A percentile compares a stretch with the other conserved stretches of the same genome.
These are phyloP conservation scores for Albatrellus sp. DNA, from an alignment of 1,284 basidiomycete genomes.

Conservation along the genomic window DNA sequence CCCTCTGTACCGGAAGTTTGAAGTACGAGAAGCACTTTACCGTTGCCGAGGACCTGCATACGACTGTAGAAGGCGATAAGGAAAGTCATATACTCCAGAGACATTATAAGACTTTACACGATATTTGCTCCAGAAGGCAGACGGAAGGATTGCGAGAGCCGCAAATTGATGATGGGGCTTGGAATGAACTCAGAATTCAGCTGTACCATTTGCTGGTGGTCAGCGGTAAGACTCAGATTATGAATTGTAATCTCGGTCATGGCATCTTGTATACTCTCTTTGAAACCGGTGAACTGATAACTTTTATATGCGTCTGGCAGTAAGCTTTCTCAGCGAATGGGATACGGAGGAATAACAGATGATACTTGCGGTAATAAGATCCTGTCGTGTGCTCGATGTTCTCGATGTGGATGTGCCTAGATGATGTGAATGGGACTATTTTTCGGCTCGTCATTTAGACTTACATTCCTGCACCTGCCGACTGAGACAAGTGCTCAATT, in stretches of 20 bases:
- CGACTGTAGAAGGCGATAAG: slow-evolving; percentile 18
- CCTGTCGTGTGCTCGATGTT: not conserved
- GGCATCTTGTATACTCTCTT: slow-evolving; percentile 14
- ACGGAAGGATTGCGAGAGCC: slow-evolving; percentile 17
- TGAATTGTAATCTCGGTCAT: slow-evolving; percentile 22
- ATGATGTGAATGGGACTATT: not conserved
- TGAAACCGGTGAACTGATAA: slow-evolving; percentile 12
- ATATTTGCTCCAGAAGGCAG: slow-evolving; percentile 22
- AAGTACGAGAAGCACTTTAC: slow-evolving; percentile 27
- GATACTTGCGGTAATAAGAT: no score
- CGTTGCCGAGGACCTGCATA: slow-evolving; percentile 22
- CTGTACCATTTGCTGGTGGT: slow-evolving; percentile 30
- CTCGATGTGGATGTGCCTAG: not conserved
- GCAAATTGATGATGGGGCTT: slow-evolving; percentile 17
- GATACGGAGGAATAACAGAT: no score
- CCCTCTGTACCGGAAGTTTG: slow-evolving; percentile 11
- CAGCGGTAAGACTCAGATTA: slow-evolving; percentile 24
- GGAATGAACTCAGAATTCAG: slow-evolving; percentile 25
- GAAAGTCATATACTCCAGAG: not conserved
- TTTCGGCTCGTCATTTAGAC: not conserved
- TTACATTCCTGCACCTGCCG: no score
- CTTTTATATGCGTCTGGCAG: not conserved
- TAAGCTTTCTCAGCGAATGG: no score
- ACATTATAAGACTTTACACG: slow-evolving; percentile 18
- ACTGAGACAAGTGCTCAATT: no score